Evolutionary conservation across 2,329 filamentous ascomycete species (phyloP).

Genomic region (Fusarium sarcochroum): DNA sequence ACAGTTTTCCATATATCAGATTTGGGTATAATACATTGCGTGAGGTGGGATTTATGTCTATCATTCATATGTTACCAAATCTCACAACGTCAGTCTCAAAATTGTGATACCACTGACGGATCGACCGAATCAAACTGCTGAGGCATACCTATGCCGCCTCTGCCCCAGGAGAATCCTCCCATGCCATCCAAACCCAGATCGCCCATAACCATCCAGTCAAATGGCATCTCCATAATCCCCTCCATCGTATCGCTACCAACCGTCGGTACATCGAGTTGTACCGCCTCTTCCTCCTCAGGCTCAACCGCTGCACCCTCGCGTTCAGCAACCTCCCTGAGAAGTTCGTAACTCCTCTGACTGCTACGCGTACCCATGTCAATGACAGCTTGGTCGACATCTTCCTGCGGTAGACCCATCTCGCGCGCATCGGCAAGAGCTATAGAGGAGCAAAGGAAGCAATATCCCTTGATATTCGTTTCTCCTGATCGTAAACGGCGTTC

Average conservation of each 20-base stretch:
- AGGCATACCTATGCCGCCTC: conserved; percentile 16
- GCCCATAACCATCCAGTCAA: conserved; percentile 45
- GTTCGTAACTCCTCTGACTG: conserved; percentile 48
- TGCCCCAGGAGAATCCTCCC: conserved; percentile 37
- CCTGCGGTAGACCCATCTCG: conserved; percentile 46
- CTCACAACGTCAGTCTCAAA: background rate
- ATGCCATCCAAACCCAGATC: conserved; percentile 45
- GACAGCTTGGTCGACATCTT: conserved; percentile 52
- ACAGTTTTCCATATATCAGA: too few relatives aligned
- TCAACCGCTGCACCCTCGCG: conserved; percentile 37
- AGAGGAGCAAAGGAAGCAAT: conserved; percentile 53
- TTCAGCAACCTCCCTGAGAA: conserved; percentile 54
- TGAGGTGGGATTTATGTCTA: conserved; percentile 17
- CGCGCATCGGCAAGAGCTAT: conserved; percentile 55
- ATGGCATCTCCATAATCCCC: conserved; percentile 44
- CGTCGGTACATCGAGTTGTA: conserved; percentile 4
- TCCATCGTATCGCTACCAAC: conserved; percentile 38
- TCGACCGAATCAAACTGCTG: conserved; percentile 36
- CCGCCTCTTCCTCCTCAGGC: conserved; percentile 20
- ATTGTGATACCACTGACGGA: conserved; percentile 35
- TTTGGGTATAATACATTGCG: background rate
- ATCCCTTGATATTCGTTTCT: conserved; percentile 61
- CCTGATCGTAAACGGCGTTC: conserved; percentile 56
- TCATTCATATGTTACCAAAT: background rate
- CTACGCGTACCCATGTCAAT: conserved; percentile 42